Evolutionary conservation across 331 rosid species (phyloP).

Genomic region (Arachis monticola): DNA sequence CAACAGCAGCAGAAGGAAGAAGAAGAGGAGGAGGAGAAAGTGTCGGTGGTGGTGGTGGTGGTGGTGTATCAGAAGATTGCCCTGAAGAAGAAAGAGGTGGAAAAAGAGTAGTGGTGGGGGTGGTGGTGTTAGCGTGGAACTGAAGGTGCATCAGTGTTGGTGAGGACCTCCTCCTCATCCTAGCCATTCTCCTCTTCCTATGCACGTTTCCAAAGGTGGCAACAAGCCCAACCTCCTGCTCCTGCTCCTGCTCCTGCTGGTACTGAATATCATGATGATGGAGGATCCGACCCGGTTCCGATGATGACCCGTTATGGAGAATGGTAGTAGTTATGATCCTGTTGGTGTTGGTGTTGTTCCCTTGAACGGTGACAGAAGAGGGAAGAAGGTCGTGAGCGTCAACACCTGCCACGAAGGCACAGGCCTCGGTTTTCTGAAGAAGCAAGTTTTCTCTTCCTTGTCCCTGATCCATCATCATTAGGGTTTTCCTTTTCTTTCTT

Average conservation of each 20-base stretch:
- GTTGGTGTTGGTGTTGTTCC: conserved; percentile 33
- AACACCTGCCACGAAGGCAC: conserved; percentile 68
- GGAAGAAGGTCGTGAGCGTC: conserved; percentile 37
- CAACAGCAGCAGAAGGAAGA: conserved; percentile 4
- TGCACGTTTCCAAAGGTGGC: conserved; percentile 54
- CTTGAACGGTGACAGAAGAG: conserved; percentile 41
- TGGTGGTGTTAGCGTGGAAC: background rate
- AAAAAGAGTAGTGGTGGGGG: no score
- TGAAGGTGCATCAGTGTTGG: background rate
- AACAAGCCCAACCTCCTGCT: conserved; percentile 38
- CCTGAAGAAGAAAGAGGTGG: no score
- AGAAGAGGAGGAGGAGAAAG: no score
- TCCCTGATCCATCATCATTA: conserved; percentile 58
- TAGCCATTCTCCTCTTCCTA: conserved; percentile 72
- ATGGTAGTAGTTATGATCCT: background rate
- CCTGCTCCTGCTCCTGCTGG: background rate
- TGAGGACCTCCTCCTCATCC: conserved; percentile 54
- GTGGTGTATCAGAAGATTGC: no score
- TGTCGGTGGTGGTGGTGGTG: background rate
- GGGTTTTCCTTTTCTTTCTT: background rate
- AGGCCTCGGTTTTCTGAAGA: conserved; percentile 70
- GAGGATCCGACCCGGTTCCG: conserved; percentile 42
- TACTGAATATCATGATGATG: background rate
- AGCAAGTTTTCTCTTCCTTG: conserved; percentile 40
- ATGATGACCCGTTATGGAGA: conserved; percentile 31